Conservation (phyloP, 805 yeast species). For the Candida sonorensis region DNA sequence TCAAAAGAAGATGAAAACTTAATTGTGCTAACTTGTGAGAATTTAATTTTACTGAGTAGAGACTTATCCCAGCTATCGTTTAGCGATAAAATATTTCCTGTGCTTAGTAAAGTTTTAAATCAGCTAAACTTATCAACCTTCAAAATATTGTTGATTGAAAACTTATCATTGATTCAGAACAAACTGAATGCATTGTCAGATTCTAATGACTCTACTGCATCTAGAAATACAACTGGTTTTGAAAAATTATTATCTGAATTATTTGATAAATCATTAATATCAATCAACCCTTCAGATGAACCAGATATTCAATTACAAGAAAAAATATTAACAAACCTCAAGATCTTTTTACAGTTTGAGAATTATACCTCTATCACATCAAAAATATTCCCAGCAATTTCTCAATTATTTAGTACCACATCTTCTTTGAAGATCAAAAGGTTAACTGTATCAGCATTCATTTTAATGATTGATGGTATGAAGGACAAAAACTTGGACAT, state of each 20-base stretch:
- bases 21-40: slow-evolving; percentile 41
- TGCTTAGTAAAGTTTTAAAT: slow-evolving; percentile 24
- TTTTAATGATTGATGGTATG: slow-evolving; percentile 37
- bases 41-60: slow-evolving; percentile 57
- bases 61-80: slow-evolving; percentile 72
- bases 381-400: slow-evolving; percentile 65
- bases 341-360: slow-evolving; percentile 27
- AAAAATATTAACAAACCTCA: slow-evolving; percentile 21
- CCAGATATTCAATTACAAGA: slow-evolving; percentile 30
- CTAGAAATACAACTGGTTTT: no score
- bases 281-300: slow-evolving; percentile 9
- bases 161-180: slow-evolving; percentile 19
- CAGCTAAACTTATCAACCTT: slow-evolving; percentile 23
- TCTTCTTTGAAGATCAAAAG: slow-evolving; percentile 75
- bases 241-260: slow-evolving; percentile 24
- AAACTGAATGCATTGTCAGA: slow-evolving; percentile 27
- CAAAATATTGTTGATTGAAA: slow-evolving; percentile 25
- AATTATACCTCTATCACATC: slow-evolving; percentile 56
- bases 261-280: slow-evolving; percentile 26
- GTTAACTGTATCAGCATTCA: slow-evolving; percentile 55
- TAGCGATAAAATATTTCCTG: slow-evolving; percentile 57
- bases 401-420: slow-evolving; percentile 74
- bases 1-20: slow-evolving; percentile 27
- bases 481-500: slow-evolving; percentile 57
- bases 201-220: no score